phyloP scores from a whole-genome alignment of 768 basidiomycete genomes.

The Russula sp. region DNA sequence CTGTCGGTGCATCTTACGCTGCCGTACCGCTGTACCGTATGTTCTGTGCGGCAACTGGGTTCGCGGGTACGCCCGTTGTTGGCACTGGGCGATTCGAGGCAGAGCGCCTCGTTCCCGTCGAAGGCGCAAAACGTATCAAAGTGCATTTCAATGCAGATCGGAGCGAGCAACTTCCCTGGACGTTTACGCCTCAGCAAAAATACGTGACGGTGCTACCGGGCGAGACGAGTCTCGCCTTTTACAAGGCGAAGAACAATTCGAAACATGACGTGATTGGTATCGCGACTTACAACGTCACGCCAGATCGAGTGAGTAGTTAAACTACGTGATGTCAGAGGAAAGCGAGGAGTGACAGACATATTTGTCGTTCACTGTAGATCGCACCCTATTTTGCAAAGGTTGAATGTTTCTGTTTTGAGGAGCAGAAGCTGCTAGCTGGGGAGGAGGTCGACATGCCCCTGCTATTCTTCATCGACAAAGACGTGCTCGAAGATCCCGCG shows the following conservation, averaged over 20 bases:
- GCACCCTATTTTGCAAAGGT: constrained; percentile 99
- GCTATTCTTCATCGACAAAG: constrained; percentile 98
- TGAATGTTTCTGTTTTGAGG: constrained; percentile 99
- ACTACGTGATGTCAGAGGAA: background rate
- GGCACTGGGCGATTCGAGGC: constrained; percentile 81
- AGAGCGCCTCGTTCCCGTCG: constrained; percentile 76
- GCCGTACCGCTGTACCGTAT: constrained; percentile 96
- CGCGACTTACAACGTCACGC: constrained; percentile 98
- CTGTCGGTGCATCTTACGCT: constrained; percentile 88
- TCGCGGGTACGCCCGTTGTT: constrained; percentile 90
- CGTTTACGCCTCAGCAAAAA: constrained; percentile 87
- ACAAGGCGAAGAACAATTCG: constrained; percentile 85
- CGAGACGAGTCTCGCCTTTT: constrained; percentile 95
- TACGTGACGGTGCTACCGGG: constrained; percentile 89
- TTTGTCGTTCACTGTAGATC: constrained; percentile 50
- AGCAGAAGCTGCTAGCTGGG: constrained; percentile 88
- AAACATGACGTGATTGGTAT: constrained; percentile 93
- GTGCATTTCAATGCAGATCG: constrained; percentile 96
- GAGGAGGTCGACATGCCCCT: constrained; percentile 99
- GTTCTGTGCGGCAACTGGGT: constrained; percentile 97
- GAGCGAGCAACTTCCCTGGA: constrained; percentile 88
- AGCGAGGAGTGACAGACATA: background rate
- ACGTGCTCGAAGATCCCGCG: constrained; percentile 88
- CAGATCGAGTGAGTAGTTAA: constrained; percentile 71
- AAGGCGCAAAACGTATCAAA: constrained; percentile 71